These are phyloP conservation scores for Colletotrichum sublineola DNA, from an alignment of 2,329 filamentous ascomycete species.

Conservation along the genomic window DNA sequence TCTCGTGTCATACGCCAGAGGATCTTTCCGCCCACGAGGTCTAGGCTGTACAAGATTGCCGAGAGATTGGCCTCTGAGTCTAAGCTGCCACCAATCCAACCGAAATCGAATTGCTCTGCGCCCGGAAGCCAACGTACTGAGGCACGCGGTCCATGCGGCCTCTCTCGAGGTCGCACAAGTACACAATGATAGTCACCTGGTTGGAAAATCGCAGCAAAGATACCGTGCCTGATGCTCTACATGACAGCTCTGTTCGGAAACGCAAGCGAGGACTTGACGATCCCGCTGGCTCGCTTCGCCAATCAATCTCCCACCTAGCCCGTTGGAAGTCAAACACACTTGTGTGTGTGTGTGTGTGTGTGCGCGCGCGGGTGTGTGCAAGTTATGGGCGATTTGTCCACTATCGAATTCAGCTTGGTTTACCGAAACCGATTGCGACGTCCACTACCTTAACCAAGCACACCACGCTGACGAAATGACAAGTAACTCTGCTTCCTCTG, in stretches of 20 bases:
- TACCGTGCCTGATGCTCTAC: too few relatives aligned
- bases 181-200: too few relatives aligned
- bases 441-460: constrained; percentile 1
- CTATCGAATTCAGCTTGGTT: background rate
- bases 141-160: too few relatives aligned
- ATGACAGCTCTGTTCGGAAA: background rate
- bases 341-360: background rate
- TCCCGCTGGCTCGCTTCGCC: background rate
- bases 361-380: background rate
- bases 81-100: constrained; percentile 1
- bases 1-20: background rate
- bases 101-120: background rate
- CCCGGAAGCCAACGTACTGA: too few relatives aligned
- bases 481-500: background rate
- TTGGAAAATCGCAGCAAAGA: too few relatives aligned
- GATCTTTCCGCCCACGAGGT: constrained; percentile 9
- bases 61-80: constrained; percentile 6
- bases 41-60: constrained; percentile 32
- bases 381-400: background rate
- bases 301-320: background rate
- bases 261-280: background rate
- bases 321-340: background rate
- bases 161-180: too few relatives aligned
- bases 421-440: constrained; percentile 8
- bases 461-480: background rate